Conservation (phyloP, 768 basidiomycete genomes). For the Pleurotus platypus region DNA sequence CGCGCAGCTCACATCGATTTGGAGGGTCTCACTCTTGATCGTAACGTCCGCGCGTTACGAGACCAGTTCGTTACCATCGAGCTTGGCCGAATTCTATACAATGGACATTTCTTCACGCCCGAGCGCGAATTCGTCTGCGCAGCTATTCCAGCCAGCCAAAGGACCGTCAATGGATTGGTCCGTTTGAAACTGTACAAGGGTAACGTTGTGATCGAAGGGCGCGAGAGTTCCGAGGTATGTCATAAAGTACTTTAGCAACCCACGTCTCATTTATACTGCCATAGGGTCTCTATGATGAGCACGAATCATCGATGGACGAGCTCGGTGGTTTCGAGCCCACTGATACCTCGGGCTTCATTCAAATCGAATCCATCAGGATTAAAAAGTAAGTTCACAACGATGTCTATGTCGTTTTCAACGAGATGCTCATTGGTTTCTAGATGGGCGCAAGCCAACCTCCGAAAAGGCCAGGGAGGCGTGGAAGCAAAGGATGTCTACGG, state of each 20-base stretch:
- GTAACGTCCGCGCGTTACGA: constrained; percentile 90
- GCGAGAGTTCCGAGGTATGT: constrained; percentile 76
- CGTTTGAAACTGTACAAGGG: constrained; percentile 93
- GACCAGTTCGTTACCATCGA: constrained; percentile 94
- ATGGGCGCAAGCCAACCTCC: constrained; percentile 85
- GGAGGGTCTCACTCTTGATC: constrained; percentile 96
- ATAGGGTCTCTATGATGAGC: constrained; percentile 92
- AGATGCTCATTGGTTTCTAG: constrained; percentile 29
- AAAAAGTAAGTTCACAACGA: constrained; percentile 68
- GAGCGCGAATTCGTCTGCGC: constrained; percentile 94
- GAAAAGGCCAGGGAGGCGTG: constrained; percentile 81
- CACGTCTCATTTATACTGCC: background rate
- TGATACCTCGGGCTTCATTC: constrained; percentile 94
- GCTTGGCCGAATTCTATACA: constrained; percentile 90
- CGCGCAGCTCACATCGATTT: constrained; percentile 94
- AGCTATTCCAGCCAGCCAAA: constrained; percentile 89
- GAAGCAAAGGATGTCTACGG: constrained; percentile 78
- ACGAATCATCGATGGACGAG: constrained; percentile 97
- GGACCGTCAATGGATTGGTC: constrained; percentile 93
- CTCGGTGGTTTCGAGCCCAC: constrained; percentile 97
- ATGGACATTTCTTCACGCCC: constrained; percentile 99
- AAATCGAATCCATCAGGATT: constrained; percentile 95
- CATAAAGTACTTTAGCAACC: constrained; percentile 4
- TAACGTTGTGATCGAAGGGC: constrained; percentile 91
- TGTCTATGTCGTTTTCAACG: constrained; percentile 1